Evolutionary conservation across 345 rosid species (phyloP), one percentile per base, ranked within the genome.

Genomic region (Psidium friedrichsthalianum): DNA sequence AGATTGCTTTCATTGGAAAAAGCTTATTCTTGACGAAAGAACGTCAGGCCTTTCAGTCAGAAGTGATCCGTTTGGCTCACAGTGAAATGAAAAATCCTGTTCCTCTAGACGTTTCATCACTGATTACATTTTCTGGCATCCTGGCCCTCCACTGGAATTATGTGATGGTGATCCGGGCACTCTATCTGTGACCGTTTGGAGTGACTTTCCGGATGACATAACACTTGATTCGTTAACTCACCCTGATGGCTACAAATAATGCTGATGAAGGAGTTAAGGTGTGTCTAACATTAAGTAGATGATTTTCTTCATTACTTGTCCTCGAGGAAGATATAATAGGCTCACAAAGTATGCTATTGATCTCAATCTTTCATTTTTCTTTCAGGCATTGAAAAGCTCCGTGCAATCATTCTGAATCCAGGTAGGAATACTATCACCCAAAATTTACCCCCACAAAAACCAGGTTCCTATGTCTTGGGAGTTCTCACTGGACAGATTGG

Each of bases 91-190:
- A 96, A 92, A 92, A 96, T 87, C 97, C 98, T 78, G 98, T 97
- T 86, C 99, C 97, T 83, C 91, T 97, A 82, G 98, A 97, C 90
- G 98, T 97, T 29, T 97, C 98, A 81, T 95, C 96, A 53, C 89
- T 97, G 87, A 94, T 97, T 69, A 96, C 99, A 49, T 97, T 97
- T 90, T 97, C 99, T 61, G 99, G 98, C 85, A 96, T 87, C 92
- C 94, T 78, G 96, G 98, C 27, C 96, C 96, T 88, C 95, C 96
- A 14, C 90, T 96, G 89, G 93, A 93, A 88, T 90, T 97, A 86
- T 95, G 99, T 92, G 99, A 96, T 91, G 98, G 98, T 84, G 99
- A 97, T 92, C 98, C 98, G 49, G 98, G 98, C 64, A 91, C 89
- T 88, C 92, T 97, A 55, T 94, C 96, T 85, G 95, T 97, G 53